Conservation (phyloP, 495 filamentous ascomycete species). For the Trichoderma parareesei region DNA sequence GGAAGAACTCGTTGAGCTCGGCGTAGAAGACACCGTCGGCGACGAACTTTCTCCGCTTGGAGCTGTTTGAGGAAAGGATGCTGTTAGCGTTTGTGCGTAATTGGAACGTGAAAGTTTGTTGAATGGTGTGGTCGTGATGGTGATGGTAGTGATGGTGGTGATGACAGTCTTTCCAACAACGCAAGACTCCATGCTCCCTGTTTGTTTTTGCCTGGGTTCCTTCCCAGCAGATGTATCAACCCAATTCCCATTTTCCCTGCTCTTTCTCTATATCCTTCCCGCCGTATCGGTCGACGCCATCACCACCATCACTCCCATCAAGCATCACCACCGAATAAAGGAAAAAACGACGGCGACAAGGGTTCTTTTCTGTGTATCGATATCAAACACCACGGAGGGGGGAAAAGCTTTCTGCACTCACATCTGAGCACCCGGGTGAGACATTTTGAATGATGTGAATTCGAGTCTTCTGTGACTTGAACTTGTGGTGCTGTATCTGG, state of each 20-base stretch:
- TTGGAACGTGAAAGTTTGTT: too few species aligned
- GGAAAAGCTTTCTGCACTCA: constrained; percentile 18
- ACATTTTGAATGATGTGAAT: constrained; percentile 38
- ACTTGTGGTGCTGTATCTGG: background rate
- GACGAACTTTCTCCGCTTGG: constrained; percentile 99
- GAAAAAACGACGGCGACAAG: background rate
- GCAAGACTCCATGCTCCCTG: background rate
- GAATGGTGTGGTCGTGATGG: background rate
- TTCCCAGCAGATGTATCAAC: background rate
- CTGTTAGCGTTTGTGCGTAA: background rate
- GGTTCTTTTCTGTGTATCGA: background rate
- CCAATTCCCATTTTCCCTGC: background rate
- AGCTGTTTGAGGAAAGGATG: constrained; percentile 38
- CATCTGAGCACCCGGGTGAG: constrained; percentile 45
- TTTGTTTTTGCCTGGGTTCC: background rate
- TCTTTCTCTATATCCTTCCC: background rate
- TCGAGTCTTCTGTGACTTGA: constrained; percentile 10
- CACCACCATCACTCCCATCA: background rate
- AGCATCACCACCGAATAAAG: background rate
- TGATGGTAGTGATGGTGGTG: background rate
- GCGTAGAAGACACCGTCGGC: constrained; percentile 99
- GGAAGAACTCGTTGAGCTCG: constrained; percentile 99
- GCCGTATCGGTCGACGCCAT: background rate
- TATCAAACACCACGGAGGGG: background rate
- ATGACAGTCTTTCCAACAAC: background rate